Evolutionary conservation across 179 eudicot genomes (phyloP), one percentile per base, ranked within the genome.

Genomic region (Amaranthus tricolor): DNA sequence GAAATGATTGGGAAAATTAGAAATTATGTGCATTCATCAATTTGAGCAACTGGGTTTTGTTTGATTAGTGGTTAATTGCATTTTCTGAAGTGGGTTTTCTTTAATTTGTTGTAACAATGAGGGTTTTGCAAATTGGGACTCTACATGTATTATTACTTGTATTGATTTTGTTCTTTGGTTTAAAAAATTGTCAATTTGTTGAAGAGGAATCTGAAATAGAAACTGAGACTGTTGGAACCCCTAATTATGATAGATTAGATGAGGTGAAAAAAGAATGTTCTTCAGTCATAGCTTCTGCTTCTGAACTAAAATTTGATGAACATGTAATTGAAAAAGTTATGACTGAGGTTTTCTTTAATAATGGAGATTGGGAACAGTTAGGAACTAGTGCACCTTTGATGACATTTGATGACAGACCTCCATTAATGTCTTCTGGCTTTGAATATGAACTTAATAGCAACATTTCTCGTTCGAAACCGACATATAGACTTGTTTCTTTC

Each of bases 351-450:
- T 84, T 91, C 40, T 91, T 94, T 81, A n/a, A 68, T 58, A 88
- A 89, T 83, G 98, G 98, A 49, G 96, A 94, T 87, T 94, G 98
- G 98, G 88, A 86, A 84, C 96, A 94, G 43, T 68, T 74, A 43
- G 80, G 63, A 54, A 78, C 76, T 76, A 83, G 66, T 74, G 82
- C 86, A 59, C 91, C 91, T 48, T 71, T 94, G 66, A 80, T 94
- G 88, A 96, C 98, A 17, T 91, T 91, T 82, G 90, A 84, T 78
- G 85, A 76, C 45, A 80, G 81, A 76, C 76, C 80, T 24, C 86
- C 84, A 13, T 13, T 79, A 54, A 81, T 86, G 85, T 85, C 93
- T 9, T 91, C 83, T 80, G 83, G 72, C 80, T 74, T 77, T 43
- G 55, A 67, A 71, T 82, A 81, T 64, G 67, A 75, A 45, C 63